These are phyloP conservation scores for Leucaena leucocephala DNA, from an alignment of 306 rosid genomes.

Conservation along the genomic window DNA sequence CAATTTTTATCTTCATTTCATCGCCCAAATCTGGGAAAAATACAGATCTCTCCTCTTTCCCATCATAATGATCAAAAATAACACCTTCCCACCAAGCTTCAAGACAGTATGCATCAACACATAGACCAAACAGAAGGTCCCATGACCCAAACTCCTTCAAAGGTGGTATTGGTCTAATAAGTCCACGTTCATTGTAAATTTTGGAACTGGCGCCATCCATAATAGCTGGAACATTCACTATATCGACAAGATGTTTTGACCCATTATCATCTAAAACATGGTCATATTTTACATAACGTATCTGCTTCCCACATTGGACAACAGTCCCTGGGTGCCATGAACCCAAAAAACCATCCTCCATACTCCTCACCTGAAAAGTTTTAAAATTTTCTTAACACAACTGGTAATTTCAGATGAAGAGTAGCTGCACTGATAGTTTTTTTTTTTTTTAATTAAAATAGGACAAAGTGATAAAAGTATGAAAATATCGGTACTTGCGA, in stretches of 20 bases:
- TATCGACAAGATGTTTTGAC: constrained; percentile 42
- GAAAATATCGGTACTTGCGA: constrained; percentile 15
- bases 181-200: constrained; percentile 38
- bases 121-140: constrained; percentile 63
- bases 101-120: constrained; percentile 66
- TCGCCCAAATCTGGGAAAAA: constrained; percentile 91
- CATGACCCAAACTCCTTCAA: constrained; percentile 19
- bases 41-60: constrained; percentile 54
- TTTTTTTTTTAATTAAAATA: background rate
- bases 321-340: constrained; percentile 83
- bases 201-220: constrained; percentile 48
- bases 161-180: constrained; percentile 75
- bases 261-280: constrained; percentile 52
- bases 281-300: constrained; percentile 59
- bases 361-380: constrained; percentile 73
- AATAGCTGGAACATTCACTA: constrained; percentile 49
- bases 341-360: constrained; percentile 75
- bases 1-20: constrained; percentile 51
- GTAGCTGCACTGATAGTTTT: background rate
- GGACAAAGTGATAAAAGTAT: background rate
- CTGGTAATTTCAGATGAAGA: constrained; percentile 21
- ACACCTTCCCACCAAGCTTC: constrained; percentile 99
- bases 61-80: constrained; percentile 66
- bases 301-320: constrained; percentile 42
- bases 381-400: background rate